Conservation (phyloP, 345 rosid species). For the Brassica napus region DNA sequence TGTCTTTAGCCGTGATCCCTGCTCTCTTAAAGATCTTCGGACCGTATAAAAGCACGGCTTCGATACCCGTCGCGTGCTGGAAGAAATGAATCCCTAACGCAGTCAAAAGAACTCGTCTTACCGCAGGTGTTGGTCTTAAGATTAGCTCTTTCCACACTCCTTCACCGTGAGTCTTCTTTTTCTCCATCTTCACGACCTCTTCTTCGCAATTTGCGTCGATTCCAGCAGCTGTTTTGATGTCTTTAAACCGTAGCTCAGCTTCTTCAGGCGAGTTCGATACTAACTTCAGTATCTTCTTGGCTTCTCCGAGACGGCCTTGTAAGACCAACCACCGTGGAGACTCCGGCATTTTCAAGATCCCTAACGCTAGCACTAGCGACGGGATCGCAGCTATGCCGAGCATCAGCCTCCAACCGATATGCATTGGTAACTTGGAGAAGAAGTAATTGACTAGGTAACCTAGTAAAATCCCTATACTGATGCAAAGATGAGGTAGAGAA, state of each 20-base stretch:
- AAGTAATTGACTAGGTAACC: slow-evolving; percentile 73
- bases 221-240: slow-evolving; percentile 68
- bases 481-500: slow-evolving; percentile 77
- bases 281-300: slow-evolving; percentile 39
- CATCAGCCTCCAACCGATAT: slow-evolving; percentile 88
- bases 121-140: slow-evolving; percentile 56
- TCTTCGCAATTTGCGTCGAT: slow-evolving; percentile 51
- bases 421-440: slow-evolving; percentile 57
- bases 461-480: slow-evolving; percentile 63
- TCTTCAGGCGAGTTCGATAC: slow-evolving; percentile 67
- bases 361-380: slow-evolving; percentile 53
- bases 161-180: slow-evolving; percentile 42
- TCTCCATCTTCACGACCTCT: slow-evolving; percentile 37
- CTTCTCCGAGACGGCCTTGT: slow-evolving; percentile 73
- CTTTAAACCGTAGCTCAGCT: slow-evolving; percentile 54
- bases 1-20: slow-evolving; percentile 50
- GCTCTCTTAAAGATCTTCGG: slow-evolving; percentile 77
- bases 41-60: slow-evolving; percentile 72
- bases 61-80: slow-evolving; percentile 75
- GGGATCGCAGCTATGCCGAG: slow-evolving; percentile 83
- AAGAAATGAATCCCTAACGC: slow-evolving; percentile 84
- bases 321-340: slow-evolving; percentile 77
- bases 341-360: slow-evolving; percentile 74
- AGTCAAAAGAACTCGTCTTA: slow-evolving; percentile 60
- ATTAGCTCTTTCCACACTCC: slow-evolving; percentile 85